A percentile compares a stretch with the other conserved stretches of the same genome.
These are phyloP conservation scores for Priceomyces carsonii DNA, from an alignment of 805 yeast species.

Conservation along the genomic window DNA sequence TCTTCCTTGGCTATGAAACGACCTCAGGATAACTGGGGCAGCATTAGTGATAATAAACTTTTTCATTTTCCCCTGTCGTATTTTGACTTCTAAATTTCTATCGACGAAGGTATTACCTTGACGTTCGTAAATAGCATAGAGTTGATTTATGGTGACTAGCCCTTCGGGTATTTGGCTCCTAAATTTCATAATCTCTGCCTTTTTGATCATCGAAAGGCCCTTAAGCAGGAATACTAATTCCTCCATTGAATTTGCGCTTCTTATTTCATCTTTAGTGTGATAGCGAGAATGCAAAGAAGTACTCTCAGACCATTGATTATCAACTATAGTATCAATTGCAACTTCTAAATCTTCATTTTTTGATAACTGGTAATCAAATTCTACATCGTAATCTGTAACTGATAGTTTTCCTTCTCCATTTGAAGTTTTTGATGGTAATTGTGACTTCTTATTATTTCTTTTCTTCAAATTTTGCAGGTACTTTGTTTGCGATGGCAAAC, in stretches of 20 bases:
- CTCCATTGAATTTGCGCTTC: conserved; percentile 12
- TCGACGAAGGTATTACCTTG: conserved; percentile 54
- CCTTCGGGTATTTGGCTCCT: conserved; percentile 39
- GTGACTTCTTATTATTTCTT: neutral
- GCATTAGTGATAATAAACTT: conserved; percentile 45
- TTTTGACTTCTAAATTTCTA: conserved; percentile 37
- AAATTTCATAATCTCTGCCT: conserved; percentile 39
- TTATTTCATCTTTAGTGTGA: conserved; percentile 14
- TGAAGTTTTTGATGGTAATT: neutral
- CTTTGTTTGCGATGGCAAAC: conserved; percentile 26
- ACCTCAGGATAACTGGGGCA: conserved; percentile 45
- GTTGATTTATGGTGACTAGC: conserved; percentile 44
- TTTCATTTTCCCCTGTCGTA: conserved; percentile 36
- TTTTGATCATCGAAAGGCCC: conserved; percentile 33
- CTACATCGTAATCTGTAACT: conserved; percentile 37
- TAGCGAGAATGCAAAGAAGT: conserved; percentile 26
- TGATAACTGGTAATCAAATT: conserved; percentile 39
- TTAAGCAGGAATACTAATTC: conserved; percentile 33
- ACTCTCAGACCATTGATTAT: conserved; percentile 41
- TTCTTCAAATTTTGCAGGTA: conserved; percentile 17
- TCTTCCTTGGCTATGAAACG: conserved; percentile 29
- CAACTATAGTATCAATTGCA: conserved; percentile 33
- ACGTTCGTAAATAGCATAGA: conserved; percentile 48
- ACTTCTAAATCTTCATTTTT: conserved; percentile 26
- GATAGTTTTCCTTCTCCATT: conserved; percentile 14